These are phyloP conservation scores for Capsicum chinense DNA, from an alignment of 257 asterid species.

Conservation along the genomic window DNA sequence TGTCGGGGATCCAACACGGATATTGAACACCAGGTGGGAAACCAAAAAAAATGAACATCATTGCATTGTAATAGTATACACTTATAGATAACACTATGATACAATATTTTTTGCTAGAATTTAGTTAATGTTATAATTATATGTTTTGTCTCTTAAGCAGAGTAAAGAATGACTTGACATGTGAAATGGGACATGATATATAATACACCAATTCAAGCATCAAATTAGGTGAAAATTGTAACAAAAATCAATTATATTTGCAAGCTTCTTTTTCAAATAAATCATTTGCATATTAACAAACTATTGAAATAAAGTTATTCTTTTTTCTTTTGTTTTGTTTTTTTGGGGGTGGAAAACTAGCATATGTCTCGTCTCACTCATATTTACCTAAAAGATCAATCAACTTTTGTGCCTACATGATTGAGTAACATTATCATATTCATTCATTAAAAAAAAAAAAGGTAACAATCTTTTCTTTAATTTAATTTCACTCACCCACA, in stretches of 20 bases:
- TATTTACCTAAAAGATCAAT: constrained; percentile 44
- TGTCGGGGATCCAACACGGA: too few species aligned
- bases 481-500: background rate
- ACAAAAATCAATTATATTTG: background rate
- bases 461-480: constrained; percentile 13
- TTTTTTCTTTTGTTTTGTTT: background rate
- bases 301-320: background rate
- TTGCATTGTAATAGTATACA: background rate
- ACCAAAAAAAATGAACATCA: background rate
- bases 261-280: constrained; percentile 23
- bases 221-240: constrained; percentile 10
- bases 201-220: background rate
- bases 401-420: constrained; percentile 38
- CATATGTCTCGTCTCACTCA: constrained; percentile 39
- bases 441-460: constrained; percentile 3
- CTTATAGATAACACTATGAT: background rate
- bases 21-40: too few species aligned
- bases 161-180: constrained; percentile 8
- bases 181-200: constrained; percentile 31
- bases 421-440: constrained; percentile 39
- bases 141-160: constrained; percentile 25
- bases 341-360: constrained; percentile 31
- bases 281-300: constrained; percentile 29
- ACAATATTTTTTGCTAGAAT: constrained; percentile 2
- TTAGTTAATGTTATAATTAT: background rate